Evolutionary conservation across 495 filamentous ascomycete genomes (phyloP).

Genomic region (Pseudomonodictys pantanalensis): DNA sequence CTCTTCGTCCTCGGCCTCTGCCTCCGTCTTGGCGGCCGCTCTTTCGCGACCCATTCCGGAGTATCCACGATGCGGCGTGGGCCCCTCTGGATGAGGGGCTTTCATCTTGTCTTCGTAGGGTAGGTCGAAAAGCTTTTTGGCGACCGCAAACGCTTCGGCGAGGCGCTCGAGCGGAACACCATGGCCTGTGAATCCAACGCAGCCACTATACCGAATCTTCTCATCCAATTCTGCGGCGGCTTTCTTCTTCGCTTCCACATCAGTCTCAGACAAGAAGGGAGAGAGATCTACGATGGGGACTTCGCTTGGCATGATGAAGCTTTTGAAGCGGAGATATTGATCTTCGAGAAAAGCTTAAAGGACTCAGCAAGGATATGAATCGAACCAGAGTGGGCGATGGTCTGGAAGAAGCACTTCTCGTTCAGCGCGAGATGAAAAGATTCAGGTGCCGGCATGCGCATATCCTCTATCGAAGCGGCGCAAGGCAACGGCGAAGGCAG

Average conservation of each 20-base stretch:
- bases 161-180: slow-evolving; percentile 21
- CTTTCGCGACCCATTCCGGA: slow-evolving; percentile 53
- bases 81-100: slow-evolving; percentile 61
- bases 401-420: too few species aligned
- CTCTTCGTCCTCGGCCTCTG: slow-evolving; percentile 54
- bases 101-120: slow-evolving; percentile 49
- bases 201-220: slow-evolving; percentile 25
- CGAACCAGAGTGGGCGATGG: too few species aligned
- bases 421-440: too few species aligned
- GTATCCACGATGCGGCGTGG: slow-evolving; percentile 60
- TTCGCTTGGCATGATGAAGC: neutral
- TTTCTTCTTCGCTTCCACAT: neutral
- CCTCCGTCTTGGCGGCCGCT: slow-evolving; percentile 57
- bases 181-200: slow-evolving; percentile 35
- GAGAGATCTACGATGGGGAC: slow-evolving; percentile 35
- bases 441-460: too few species aligned
- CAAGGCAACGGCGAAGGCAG: too few species aligned
- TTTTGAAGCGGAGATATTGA: too few species aligned
- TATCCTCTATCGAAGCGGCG: too few species aligned
- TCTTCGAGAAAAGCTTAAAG: too few species aligned
- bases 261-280: slow-evolving; percentile 10
- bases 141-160: slow-evolving; percentile 22
- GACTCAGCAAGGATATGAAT: too few species aligned
- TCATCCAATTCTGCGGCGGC: slow-evolving; percentile 19
- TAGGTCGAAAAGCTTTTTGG: slow-evolving; percentile 46